Base-by-base conservation (phyloP, 2,329 filamentous ascomycete species). In the Malbranchea cinnamomea region DNA sequence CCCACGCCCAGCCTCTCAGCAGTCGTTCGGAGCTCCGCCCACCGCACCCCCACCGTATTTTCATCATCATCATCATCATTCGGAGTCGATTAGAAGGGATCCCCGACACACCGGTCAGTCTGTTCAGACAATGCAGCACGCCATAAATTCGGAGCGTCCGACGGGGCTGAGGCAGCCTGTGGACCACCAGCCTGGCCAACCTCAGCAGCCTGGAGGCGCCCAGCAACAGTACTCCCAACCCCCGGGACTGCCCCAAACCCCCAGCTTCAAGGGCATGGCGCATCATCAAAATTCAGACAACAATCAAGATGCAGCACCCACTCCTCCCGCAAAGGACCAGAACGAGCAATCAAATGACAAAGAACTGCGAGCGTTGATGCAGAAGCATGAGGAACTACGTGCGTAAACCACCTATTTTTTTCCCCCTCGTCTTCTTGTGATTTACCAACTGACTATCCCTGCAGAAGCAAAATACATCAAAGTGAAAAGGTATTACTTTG, bases 401-500 rank as follows among this genome's bases (percentile, higher is more conserved):
- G 55, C 37, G 57, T 38, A n/a, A 7, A 9, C 26, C 33, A 4
- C 16, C 26, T 7, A 25, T 9, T 15, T 37, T 18, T 26, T 12
- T 15, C 30, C 17, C 33, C 5, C 29, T 12, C 15, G 9, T 27
- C 25, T 10, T 37, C 5, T 9, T 30, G 13, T 20, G 10, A 18
- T 28, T 26, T 30, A 30, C 37, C 30, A 13, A 33, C 30, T 30
- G 21, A 8, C 13, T 8, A 22, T 10, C 12, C 9, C 17, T 23
- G 12, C 40, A 93, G 85, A 89, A 48, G 74, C 73, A 42, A 98
- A 98, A 60, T 98, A 98, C 53, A 91, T 91, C 53, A 93, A 94
- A 50, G 87, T 98, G 34, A 98, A 98, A 62, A 76, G 84, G 33
- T 80, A 94, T 45, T 98, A 94, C 52, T 95, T 95, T 53, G 89